Evolutionary conservation across 352 stramenopile species (phyloP).

Genomic region (Pythium periplocum): DNA sequence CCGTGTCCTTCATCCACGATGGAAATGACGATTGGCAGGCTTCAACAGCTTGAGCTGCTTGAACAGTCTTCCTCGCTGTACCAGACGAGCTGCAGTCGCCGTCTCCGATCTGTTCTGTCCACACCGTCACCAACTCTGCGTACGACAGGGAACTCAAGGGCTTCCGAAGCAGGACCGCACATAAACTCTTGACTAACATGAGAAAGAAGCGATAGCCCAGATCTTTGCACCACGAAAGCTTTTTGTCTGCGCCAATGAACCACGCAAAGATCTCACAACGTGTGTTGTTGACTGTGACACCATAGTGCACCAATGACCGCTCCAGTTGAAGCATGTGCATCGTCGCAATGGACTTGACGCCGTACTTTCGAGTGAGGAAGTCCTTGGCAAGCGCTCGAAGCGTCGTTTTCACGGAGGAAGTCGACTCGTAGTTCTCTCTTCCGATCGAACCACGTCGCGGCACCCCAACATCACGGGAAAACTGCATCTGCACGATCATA

Average conservation of each 20-base stretch:
- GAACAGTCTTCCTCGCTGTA: background rate
- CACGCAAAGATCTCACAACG: conserved; percentile 62
- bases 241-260: conserved; percentile 57
- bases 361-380: conserved; percentile 60
- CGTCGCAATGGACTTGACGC: conserved; percentile 66
- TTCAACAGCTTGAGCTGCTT: conserved; percentile 29
- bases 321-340: conserved; percentile 69
- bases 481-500: conserved; percentile 55
- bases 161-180: conserved; percentile 35
- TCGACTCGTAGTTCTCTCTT: conserved; percentile 5
- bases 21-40: conserved; percentile 38
- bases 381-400: conserved; percentile 62
- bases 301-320: conserved; percentile 56
- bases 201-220: conserved; percentile 61
- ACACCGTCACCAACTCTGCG: conserved; percentile 36
- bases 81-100: conserved; percentile 20
- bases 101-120: conserved; percentile 69
- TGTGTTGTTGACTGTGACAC: conserved; percentile 32
- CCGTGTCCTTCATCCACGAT: conserved; percentile 28
- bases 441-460: conserved; percentile 3
- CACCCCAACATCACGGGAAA: conserved; percentile 37
- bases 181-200: conserved; percentile 36
- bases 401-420: conserved; percentile 1
- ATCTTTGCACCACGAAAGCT: conserved; percentile 32
- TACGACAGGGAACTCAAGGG: conserved; percentile 26